Evolutionary conservation across 1,139 yeast species (phyloP).

Genomic region (Hyphopichia pseudoburtonii): DNA sequence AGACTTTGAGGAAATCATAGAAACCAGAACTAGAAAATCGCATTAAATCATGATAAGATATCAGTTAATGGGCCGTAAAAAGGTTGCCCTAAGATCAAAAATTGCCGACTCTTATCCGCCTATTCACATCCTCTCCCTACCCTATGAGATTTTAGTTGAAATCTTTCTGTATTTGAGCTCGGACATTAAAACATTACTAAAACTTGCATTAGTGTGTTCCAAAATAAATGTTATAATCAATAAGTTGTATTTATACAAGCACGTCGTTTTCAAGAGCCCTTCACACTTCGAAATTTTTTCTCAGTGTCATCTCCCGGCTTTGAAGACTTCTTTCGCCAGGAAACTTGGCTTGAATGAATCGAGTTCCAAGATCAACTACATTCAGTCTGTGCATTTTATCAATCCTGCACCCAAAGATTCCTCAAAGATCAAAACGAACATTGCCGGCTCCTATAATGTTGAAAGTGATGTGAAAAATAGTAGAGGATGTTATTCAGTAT

Average conservation of each 20-base stretch:
- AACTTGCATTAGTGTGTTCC: constrained; percentile 34
- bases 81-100: constrained; percentile 17
- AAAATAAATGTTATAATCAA: constrained; percentile 37
- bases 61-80: constrained; percentile 41
- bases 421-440: constrained; percentile 25
- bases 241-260: constrained; percentile 35
- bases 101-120: constrained; percentile 21
- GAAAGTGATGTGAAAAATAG: constrained; percentile 22
- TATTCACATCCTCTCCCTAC: constrained; percentile 38
- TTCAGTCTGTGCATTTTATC: constrained; percentile 23
- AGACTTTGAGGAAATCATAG: too few relatives aligned
- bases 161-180: constrained; percentile 27
- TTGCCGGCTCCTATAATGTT: constrained; percentile 41
- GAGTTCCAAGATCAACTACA: constrained; percentile 32
- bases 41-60: constrained; percentile 21
- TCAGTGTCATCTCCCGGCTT: constrained; percentile 22
- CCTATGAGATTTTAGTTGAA: constrained; percentile 39
- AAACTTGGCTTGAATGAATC: constrained; percentile 23
- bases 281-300: constrained; percentile 33
- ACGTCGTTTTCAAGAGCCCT: constrained; percentile 25
- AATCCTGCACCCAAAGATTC: constrained; percentile 36
- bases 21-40: too few relatives aligned
- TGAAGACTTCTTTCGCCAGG: constrained; percentile 15
- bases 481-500: constrained; percentile 25
- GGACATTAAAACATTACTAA: constrained; percentile 21